Evolutionary conservation across 164 flowering plant species (phyloP), one percentile per base, ranked within the genome.

Genomic region (Berberis vulgaris): DNA sequence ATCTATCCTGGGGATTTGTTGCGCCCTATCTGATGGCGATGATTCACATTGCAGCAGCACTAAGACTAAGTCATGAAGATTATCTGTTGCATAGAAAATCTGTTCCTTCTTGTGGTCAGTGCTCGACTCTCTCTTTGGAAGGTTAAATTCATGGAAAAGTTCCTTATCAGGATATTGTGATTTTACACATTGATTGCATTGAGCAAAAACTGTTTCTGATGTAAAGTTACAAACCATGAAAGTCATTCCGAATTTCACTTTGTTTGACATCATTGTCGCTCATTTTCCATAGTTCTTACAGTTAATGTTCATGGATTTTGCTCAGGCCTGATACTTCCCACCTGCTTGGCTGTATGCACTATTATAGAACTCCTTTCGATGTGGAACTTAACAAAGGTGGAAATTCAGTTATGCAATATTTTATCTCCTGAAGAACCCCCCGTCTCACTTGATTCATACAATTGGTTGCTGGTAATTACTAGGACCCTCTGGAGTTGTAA

Each of bases 321-420:
- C 26, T 57, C 84, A 94, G 98, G 98, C 47, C 77, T 90, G 82
- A 39, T 59, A 54, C 76, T 90, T 38, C 86, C 65, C 1, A 75
- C 79, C 57, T 78, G 80, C 77, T 80, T 87, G 46, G 85, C 86
- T 11, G 38, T 68, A 43, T 84, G 88, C 76, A 88, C 96, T 41
- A 49, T 76, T 53, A 57, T 79, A 7, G 96, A 90, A 73, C 87
- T 94, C 54, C 73, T 88, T 64, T 86, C 97, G 53, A 94, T 94
- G 98, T 90, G 98, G 97, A 94, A 88, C 77, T 78, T 94, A 79
- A 94, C 98, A 7, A 86, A 89, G 74, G 72, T 88, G 63, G 98
- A 94, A 79, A 89, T 91, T 73, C 83, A 81, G 38, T 81, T 91
- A 6, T 94, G 97, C 93, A 94, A 94, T 79, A 66, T 87, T 69